Evolutionary conservation across 805 yeast genomes (phyloP), one percentile per base, ranked within the genome.

Genomic region (Suhomyces canberraensis): DNA sequence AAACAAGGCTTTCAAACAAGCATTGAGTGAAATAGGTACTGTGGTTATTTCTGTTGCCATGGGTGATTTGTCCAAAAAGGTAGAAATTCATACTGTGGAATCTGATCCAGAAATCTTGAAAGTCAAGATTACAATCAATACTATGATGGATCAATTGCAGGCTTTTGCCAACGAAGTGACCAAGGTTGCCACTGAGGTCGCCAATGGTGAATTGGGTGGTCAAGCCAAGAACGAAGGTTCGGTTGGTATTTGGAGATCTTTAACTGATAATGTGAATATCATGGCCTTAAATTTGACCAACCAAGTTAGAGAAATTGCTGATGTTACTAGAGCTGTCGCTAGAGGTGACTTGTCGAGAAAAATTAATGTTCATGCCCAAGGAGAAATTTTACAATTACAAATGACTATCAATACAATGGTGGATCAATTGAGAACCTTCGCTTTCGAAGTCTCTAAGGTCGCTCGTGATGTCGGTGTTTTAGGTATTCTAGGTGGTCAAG

Each of bases 401-500:
- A 84, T 83, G 66, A 87, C 95, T 7, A 86, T 86, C 51, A 87
- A 87, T 55, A 78, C 89, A 41, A 87, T 85, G 93, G 93, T 85
- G 61, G 91, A 84, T 55, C 93, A 85, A 56, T 73, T 85, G 48
- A 69, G 90, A 49, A 80, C 83, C 16, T 85, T 85, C 62, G 91
- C 93, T 1, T 82, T 84, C 48, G 95, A 87, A 59, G 95, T 86
- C 25, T 80, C 91, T 2, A 77, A 89, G 42, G 95, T 86, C 9
- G 91, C 95, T 2, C 71, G 93, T 41, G 95, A 87, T 58, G 89
- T 89, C 16, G 95, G 95, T 57, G 95, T 86, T 13, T 85, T 85
- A 48, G 95, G 95, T 44, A 75, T 87, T 33, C 69, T 86, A 36
- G 95, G 95, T 36, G 95, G 95, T 7, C 95, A 86, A 58, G 95